phyloP scores from a whole-genome alignment of 2,329 filamentous ascomycete species.

The Aureobasidium sp. region DNA sequence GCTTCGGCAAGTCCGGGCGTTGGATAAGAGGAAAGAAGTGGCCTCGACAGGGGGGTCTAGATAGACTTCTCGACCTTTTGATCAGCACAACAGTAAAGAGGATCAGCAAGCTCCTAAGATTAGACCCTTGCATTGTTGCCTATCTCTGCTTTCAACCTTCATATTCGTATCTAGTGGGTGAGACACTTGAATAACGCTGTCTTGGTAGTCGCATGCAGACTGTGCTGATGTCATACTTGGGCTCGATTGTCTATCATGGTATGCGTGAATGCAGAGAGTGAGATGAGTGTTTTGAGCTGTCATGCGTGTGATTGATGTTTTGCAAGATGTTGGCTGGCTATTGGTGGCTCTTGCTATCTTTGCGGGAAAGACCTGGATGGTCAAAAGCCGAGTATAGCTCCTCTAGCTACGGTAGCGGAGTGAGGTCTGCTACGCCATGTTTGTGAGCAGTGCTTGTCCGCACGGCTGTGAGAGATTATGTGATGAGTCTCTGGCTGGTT shows the following conservation, averaged over 20 bases:
- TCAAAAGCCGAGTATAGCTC: not conserved
- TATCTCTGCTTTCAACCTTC: too few species aligned
- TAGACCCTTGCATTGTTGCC: not conserved
- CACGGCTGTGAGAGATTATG: not conserved
- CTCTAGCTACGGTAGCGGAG: not conserved
- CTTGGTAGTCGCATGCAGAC: not conserved
- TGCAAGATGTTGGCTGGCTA: not conserved
- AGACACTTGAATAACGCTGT: not conserved
- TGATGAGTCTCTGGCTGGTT: not conserved
- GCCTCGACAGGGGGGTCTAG: not conserved
- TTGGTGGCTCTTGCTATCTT: not conserved
- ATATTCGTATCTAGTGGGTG: too few species aligned
- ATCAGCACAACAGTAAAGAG: not conserved
- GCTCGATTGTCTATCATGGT: not conserved
- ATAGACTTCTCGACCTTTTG: constrained; percentile 6
- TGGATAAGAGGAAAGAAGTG: too few species aligned
- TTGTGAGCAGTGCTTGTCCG: not conserved
- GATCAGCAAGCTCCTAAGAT: not conserved
- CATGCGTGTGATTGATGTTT: not conserved
- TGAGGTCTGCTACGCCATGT: not conserved
- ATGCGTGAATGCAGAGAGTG: not conserved
- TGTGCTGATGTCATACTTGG: not conserved
- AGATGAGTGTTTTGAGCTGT: not conserved
- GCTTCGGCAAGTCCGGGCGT: not conserved
- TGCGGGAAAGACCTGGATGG: not conserved